Evolutionary conservation across 148 eudicot species (phyloP), one percentile per base, ranked within the genome.

Genomic region (Nepenthes mirabilis): DNA sequence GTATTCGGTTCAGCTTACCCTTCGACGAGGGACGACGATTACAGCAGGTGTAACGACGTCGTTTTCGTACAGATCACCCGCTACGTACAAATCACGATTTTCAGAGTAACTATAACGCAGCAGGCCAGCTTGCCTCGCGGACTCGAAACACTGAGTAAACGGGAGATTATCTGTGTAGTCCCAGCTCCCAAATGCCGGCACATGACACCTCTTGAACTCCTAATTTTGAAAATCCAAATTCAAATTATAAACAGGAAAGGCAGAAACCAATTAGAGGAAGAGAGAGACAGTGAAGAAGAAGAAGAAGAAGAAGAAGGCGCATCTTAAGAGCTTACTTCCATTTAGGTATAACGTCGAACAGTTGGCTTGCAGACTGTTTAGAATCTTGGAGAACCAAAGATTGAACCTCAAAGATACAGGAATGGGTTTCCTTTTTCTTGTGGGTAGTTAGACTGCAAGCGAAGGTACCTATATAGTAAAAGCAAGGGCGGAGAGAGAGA

Each of bases 111-210:
- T 64, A 33, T 67, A 70, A 3, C 69, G 56, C 43, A 65, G 57
- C 43, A 77, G 43, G 8, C 75, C 45, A 34, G 75, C 71, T 74
- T 82, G 85, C 14, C 82, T 74, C 0, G 95, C 87, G 11, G 81
- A 67, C 49, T 91, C 97, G 53, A 84, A 87, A 60, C 95, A 87
- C 78, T 84, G 79, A 1, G 89, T 83, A 50, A 83, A 91, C 0
- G 81, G 77, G 12, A 83, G 60, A 12, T 75, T 70, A 56, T 80
- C 83, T 13, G 68, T 43, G 75, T 77, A 82, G 53, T 87, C 91
- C 97, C 95, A 91, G 70, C 93, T 83, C 36, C 97, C 97, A 67
- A 91, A 91, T 12, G 90, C 82, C 2, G 95, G 95, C 10, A 91
- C 91, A 37, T 87, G 91, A 56, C 52, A 5, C 52, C 52, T 49